Evolutionary conservation across 305 asterid genomes (phyloP).

Genomic region (Fraxinus sp.): DNA sequence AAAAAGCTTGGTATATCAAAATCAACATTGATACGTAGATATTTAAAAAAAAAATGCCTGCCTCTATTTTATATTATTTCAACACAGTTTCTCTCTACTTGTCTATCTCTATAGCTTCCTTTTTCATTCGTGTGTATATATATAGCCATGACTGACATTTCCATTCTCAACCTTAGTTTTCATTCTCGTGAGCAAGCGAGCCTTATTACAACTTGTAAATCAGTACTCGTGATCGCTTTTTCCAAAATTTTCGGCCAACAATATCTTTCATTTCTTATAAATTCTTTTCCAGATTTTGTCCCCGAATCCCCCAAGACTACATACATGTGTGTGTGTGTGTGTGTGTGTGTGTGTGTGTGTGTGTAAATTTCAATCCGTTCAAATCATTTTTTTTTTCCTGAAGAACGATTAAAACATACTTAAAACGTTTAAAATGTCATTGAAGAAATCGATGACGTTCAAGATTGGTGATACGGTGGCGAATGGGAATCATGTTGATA

Average conservation of each 20-base stretch:
- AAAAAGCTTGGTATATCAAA: neutral
- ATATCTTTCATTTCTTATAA: neutral
- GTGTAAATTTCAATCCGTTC: neutral
- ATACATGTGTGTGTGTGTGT: neutral
- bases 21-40: neutral
- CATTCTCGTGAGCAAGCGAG: neutral
- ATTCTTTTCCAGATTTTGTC: neutral
- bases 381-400: neutral
- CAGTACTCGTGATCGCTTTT: neutral
- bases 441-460: slow-evolving; percentile 20
- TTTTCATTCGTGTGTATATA: neutral
- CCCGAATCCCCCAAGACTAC: neutral
- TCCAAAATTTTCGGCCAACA: neutral
- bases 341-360: neutral
- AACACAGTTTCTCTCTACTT: neutral
- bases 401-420: neutral
- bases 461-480: neutral
- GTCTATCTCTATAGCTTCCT: no score
- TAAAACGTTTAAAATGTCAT: slow-evolving; percentile 6
- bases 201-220: neutral
- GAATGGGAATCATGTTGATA: neutral
- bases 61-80: neutral
- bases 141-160: neutral
- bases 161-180: neutral
- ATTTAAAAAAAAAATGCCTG: neutral